phyloP scores from a whole-genome alignment of 208 protist genomes.

The Leptomonas seymouri region DNA sequence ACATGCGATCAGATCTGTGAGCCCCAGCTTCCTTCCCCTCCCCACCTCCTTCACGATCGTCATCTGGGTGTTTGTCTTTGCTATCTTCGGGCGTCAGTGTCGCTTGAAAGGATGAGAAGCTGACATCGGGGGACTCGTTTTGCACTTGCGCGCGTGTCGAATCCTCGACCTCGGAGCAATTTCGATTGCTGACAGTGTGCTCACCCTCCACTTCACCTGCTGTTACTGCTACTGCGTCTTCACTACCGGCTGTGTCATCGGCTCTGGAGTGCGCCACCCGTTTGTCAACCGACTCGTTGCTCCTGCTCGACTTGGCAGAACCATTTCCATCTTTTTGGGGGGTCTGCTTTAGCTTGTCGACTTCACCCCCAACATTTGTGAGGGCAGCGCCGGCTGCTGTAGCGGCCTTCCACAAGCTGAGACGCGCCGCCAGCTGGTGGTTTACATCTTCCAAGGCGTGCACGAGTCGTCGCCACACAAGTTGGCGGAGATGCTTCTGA shows the following conservation, averaged over 20 bases:
- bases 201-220: neutral
- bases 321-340: neutral
- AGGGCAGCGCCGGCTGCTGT: neutral
- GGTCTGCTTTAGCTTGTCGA: too few relatives aligned
- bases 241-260: neutral
- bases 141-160: neutral
- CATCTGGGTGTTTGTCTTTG: neutral
- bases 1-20: neutral
- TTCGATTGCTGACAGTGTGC: neutral
- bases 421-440: conserved; percentile 30
- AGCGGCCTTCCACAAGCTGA: conserved; percentile 31
- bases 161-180: neutral
- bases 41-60: neutral
- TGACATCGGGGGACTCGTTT: neutral
- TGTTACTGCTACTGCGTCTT: neutral
- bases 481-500: conserved; percentile 30
- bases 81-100: neutral
- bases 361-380: neutral
- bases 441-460: conserved; percentile 66
- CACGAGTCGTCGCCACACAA: conserved; percentile 46
- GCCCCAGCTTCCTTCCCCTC: neutral
- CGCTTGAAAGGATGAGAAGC: conserved; percentile 9
- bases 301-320: neutral
- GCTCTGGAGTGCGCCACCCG: neutral
- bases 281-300: neutral